Evolutionary conservation across 1,284 basidiomycete species (phyloP).

Genomic region (Papiliotrema terrestris): DNA sequence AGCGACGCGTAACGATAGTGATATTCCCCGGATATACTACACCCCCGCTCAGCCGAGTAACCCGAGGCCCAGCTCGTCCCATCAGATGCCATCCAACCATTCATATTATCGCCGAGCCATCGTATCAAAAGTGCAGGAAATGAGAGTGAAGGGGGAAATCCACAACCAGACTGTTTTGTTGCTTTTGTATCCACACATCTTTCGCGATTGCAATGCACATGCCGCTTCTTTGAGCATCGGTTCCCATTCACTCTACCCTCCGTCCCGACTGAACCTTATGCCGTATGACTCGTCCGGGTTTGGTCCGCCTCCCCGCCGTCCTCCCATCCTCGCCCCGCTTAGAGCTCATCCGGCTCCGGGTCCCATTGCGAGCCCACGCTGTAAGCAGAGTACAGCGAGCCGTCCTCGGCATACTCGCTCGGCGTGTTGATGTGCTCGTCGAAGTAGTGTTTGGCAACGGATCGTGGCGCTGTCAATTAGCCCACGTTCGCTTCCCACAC

Average conservation of each 20-base stretch:
- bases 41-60: no score
- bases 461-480: conserved; percentile 66
- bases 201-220: no score
- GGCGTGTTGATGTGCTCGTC: conserved; percentile 58
- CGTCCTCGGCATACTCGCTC: conserved; percentile 40
- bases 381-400: conserved; percentile 39
- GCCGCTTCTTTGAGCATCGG: no score
- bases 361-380: conserved; percentile 25
- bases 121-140: background rate
- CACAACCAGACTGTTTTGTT: no score
- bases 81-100: background rate
- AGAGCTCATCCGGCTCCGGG: conserved; percentile 30
- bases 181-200: no score
- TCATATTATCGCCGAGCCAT: background rate
- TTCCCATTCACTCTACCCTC: no score
- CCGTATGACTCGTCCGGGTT: no score
- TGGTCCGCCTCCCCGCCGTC: no score
- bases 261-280: no score
- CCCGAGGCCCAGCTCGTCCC: no score
- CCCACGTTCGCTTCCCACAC: background rate
- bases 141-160: background rate
- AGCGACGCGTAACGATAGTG: background rate
- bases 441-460: conserved; percentile 88
- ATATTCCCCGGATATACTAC: no score
- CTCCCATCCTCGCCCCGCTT: background rate